Base-by-base conservation (phyloP, 2,329 filamentous ascomycete genomes). In the Sporothrix variecibatus region DNA sequence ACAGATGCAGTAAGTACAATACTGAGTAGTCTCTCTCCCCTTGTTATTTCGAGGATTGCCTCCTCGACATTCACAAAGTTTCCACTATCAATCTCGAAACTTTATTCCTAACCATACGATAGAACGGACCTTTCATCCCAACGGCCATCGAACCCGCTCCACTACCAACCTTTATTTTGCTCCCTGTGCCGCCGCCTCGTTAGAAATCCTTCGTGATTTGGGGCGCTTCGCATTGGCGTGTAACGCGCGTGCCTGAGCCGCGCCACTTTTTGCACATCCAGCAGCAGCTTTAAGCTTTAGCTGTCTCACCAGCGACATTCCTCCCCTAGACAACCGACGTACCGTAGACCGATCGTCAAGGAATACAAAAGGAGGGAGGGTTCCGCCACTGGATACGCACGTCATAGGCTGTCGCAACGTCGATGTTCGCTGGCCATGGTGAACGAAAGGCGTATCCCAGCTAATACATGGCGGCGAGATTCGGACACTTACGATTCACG, bases 401-500 rank as follows among this genome's bases (percentile, higher is more conserved):
- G 9, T 49, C 43, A 49, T 49, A 34, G 40, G 20, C 65, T 28
- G 53, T 20, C 23, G 23, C 17, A 34, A 20, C n/a, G 40, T 72
- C 43, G 20, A 72, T 72, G 58, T 2, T 34, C 3, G 43, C 58
- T 28, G n/a, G 58, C n/a, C 26, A 72, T 72, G 70, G 70, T 34
- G 17, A 28, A 31, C 28, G 58, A 71, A 1, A 15, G 15, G 2
- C 9, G 40, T 23, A 6, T 46, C 20, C 28, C 6, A 23, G 15
- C 17, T 26, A 40, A 71, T n/a, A 7, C 28, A 17, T 64, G 71
- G 71, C 60, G 60, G 43, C 43, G 43, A 64, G 56, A 31, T 11
- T 58, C 56, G 9, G 75, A 75, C 26, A 38, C 34, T 17, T 58
- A 26, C 26, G 72, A 70, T 40, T 43, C 43, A 26, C 70, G 62